A percentile compares a stretch with the other conserved stretches of the same genome.
These are phyloP conservation scores for Tolypocladium tropicale DNA, from an alignment of 2,329 filamentous ascomycete species.

Conservation along the genomic window DNA sequence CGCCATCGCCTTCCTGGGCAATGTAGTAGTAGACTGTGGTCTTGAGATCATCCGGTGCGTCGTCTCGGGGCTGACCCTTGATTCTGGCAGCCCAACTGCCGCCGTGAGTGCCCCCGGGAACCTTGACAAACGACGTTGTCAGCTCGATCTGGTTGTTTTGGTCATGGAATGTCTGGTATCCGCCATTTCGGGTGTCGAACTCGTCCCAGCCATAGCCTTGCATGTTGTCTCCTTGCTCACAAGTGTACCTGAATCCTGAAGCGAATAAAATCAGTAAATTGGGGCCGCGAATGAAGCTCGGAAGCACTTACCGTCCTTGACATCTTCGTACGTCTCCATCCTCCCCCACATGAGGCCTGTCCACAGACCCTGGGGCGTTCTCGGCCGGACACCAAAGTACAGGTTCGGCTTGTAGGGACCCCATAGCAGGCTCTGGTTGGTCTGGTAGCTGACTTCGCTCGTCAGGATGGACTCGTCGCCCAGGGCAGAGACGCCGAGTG, in stretches of 20 bases:
- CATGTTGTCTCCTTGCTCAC: slow-evolving; percentile 91
- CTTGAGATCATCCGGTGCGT: slow-evolving; percentile 55
- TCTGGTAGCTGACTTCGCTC: slow-evolving; percentile 39
- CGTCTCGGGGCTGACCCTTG: slow-evolving; percentile 66
- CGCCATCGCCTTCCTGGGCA: slow-evolving; percentile 63
- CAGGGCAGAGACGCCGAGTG: slow-evolving; percentile 11
- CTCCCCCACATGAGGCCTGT: slow-evolving; percentile 83
- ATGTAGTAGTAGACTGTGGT: slow-evolving; percentile 77
- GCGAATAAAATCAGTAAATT: neutral
- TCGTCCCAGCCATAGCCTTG: slow-evolving; percentile 96
- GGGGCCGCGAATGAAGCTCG: neutral
- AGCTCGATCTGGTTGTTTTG: slow-evolving; percentile 80
- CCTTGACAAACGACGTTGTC: slow-evolving; percentile 87
- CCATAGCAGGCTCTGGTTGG: slow-evolving; percentile 87
- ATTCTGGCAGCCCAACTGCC: slow-evolving; percentile 89
- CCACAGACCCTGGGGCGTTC: slow-evolving; percentile 70
- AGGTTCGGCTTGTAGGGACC: slow-evolving; percentile 89
- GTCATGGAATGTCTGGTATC: slow-evolving; percentile 84
- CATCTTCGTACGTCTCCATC: slow-evolving; percentile 65
- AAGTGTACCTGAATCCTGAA: slow-evolving; percentile 80
- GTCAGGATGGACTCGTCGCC: slow-evolving; percentile 29
- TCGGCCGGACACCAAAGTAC: slow-evolving; percentile 83
- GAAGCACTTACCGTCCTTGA: slow-evolving; percentile 57
- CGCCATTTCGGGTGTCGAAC: slow-evolving; percentile 82
- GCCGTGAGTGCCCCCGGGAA: slow-evolving; percentile 73